Percentiles rank a stretch among this genome's conserved stretches.
These are phyloP conservation scores for Paracamarosporium sp. DNA, from an alignment of 2,329 filamentous ascomycete species.

Conservation along the genomic window DNA sequence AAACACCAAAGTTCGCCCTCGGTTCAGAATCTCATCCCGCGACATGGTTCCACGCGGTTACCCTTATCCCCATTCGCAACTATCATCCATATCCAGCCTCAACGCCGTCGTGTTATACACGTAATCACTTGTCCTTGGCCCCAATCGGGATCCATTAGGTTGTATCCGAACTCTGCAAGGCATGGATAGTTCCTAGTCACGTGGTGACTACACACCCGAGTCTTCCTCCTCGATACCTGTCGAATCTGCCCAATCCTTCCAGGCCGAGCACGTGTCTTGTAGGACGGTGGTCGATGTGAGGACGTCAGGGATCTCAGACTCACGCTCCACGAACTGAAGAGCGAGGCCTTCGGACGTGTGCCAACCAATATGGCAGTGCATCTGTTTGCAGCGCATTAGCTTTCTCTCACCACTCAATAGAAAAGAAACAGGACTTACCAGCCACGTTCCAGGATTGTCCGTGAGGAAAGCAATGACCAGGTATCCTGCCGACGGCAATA, in stretches of 20 bases:
- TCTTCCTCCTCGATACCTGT: constrained; percentile 24
- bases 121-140: too few species aligned
- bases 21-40: background rate
- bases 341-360: constrained; percentile 44
- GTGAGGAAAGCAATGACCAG: constrained; percentile 57
- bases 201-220: constrained; percentile 22
- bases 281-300: constrained; percentile 5
- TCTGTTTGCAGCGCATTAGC: background rate
- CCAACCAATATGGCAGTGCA: constrained; percentile 25
- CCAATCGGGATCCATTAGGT: too few species aligned
- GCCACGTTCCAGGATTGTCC: constrained; percentile 43
- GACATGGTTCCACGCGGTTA: background rate
- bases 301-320: constrained; percentile 17
- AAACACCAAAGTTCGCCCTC: too few species aligned
- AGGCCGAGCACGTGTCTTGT: constrained; percentile 20
- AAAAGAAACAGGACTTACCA: constrained; percentile 6
- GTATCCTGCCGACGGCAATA: constrained; percentile 42
- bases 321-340: constrained; percentile 56
- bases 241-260: constrained; percentile 13
- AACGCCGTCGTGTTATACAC: too few species aligned
- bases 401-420: too few species aligned
- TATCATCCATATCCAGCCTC: background rate
- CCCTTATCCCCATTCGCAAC: background rate
- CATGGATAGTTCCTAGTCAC: background rate
- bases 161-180: background rate